Conservation (phyloP, 2,329 filamentous ascomycete genomes). For the Monosporascus sp. region DNA sequence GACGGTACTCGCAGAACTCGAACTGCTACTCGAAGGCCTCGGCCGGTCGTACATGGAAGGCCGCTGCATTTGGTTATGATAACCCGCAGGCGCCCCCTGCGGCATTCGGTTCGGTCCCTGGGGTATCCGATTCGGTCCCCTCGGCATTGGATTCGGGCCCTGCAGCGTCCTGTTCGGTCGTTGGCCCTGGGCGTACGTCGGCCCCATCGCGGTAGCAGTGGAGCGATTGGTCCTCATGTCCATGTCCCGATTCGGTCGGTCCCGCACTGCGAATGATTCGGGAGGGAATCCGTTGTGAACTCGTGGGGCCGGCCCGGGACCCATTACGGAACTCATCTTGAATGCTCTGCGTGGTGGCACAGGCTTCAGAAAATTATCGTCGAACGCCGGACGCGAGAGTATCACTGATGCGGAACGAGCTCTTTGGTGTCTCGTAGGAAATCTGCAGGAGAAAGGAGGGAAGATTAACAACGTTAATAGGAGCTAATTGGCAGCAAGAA, state of each 20-base stretch:
- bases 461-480: conserved; percentile 8
- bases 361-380: conserved; percentile 16
- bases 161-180: conserved; percentile 9
- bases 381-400: conserved; percentile 12
- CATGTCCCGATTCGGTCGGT: conserved; percentile 6
- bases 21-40: conserved; percentile 18
- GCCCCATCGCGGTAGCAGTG: conserved; percentile 9
- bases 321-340: conserved; percentile 16
- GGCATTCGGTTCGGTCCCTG: not conserved
- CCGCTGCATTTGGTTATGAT: conserved; percentile 25
- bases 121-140: not conserved
- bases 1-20: conserved; percentile 20
- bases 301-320: conserved; percentile 11
- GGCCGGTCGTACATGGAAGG: conserved; percentile 18
- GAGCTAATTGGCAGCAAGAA: not conserved
- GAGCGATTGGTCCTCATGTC: conserved; percentile 13
- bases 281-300: conserved; percentile 11
- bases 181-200: conserved; percentile 11
- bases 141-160: not conserved
- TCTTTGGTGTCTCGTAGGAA: conserved; percentile 15
- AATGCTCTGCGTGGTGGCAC: conserved; percentile 4
- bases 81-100: conserved; percentile 12
- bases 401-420: conserved; percentile 19
- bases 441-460: conserved; percentile 15
- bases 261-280: conserved; percentile 11